Evolutionary conservation across 176 grass and related monocot species (phyloP), one percentile per base, ranked within the genome.

Genomic region (Juncus effusus): DNA sequence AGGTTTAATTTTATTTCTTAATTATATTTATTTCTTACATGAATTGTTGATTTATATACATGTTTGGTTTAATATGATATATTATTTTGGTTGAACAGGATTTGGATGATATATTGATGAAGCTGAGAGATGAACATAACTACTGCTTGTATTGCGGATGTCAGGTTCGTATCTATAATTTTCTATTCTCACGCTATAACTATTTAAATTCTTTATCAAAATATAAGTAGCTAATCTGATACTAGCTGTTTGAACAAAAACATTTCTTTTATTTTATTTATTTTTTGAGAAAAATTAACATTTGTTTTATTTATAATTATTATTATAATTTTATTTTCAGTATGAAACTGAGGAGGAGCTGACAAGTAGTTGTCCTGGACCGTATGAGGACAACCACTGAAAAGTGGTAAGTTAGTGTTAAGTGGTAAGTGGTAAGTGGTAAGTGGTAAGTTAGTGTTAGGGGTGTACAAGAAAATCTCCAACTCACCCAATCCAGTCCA

Each of bases 81-180:
- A 4, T 72, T 59, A 11, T 10, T 58, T 36, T 59, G 12, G 28
- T 67, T 69, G 35, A 77, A 37, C 66, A 93, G 89, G 83, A 86
- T 78, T 75, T 99, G 76, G 54, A 84, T 68, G 85, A 74, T 51
- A 85, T 90, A 67, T 59, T 99, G 76, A 77, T 54, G 16, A 93
- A 90, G 68, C 74, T 93, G 40, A 76, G 85, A 3, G 42, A 67
- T 67, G 75, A 85, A 77, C 81, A 99, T 73, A 38, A 68, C 35
- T 93, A 99, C 69, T 93, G 88, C 62, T 76, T 99, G 64, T 99
- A 99, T 36, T 93, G 89, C 51, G 85, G 89, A 60, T 93, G 60
- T 59, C 87, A 93, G 85, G 89, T 90, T 10, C 84, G 67, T 42
- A 4, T 9, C 14, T 19, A 45, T 44, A 13, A 62, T 47, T 6